phyloP scores from a whole-genome alignment of 2,329 filamentous ascomycete species.

The Karstenula rhodostoma region DNA sequence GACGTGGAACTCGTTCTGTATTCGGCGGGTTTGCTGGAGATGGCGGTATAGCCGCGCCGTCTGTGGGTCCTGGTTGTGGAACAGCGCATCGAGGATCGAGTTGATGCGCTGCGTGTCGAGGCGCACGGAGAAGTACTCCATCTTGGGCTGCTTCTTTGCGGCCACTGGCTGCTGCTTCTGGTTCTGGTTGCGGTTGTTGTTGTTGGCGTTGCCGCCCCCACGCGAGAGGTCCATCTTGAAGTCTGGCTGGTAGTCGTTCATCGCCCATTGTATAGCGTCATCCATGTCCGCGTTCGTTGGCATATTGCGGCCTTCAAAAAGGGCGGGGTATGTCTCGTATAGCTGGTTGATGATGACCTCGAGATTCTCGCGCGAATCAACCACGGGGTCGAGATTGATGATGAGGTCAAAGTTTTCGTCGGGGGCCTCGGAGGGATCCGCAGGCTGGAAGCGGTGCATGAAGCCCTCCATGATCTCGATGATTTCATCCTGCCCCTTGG shows the following conservation, averaged over 20 bases:
- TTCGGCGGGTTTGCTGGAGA: conserved; percentile 74
- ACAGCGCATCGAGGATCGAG: conserved; percentile 72
- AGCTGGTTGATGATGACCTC: conserved; percentile 78
- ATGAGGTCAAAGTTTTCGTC: conserved; percentile 84
- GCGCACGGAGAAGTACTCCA: conserved; percentile 72
- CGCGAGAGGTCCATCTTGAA: conserved; percentile 78
- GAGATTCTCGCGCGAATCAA: conserved; percentile 83
- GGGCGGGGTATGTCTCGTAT: conserved; percentile 77
- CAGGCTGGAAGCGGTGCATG: conserved; percentile 81
- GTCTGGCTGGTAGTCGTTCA: conserved; percentile 79
- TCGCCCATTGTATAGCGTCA: conserved; percentile 75
- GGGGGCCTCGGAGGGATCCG: conserved; percentile 71
- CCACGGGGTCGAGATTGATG: conserved; percentile 82
- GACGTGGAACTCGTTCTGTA: conserved; percentile 90
- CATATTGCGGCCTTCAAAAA: conserved; percentile 68
- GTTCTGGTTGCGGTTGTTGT: conserved; percentile 37
- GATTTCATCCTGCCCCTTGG: conserved; percentile 75
- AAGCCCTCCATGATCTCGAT: conserved; percentile 96
- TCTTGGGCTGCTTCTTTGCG: conserved; percentile 57
- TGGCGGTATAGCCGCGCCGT: conserved; percentile 76
- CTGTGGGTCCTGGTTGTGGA: conserved; percentile 64
- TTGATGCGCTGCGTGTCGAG: conserved; percentile 62
- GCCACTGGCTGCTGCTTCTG: conserved; percentile 50
- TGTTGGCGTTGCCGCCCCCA: conserved; percentile 26
- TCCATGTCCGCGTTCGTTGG: conserved; percentile 80